phyloP scores from a whole-genome alignment of 1,284 basidiomycete genomes.

The Wallemia mellicola region DNA sequence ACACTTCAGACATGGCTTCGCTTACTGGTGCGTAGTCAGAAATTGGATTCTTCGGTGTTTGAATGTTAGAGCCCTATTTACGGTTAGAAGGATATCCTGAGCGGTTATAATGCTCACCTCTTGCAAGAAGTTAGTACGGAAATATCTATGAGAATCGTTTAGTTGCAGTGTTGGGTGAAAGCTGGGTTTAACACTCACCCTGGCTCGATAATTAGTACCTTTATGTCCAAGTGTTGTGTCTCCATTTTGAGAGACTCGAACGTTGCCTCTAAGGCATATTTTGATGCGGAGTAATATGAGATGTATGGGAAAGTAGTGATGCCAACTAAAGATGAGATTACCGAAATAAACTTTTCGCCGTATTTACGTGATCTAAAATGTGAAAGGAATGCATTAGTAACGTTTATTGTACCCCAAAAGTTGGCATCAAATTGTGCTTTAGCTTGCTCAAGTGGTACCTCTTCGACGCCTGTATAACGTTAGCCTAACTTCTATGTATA shows the following conservation, averaged over 20 bases:
- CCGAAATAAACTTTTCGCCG: not conserved
- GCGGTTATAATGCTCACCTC: not conserved
- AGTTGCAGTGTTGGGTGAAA: too few relatives aligned
- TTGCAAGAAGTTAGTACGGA: not conserved
- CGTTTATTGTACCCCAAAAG: constrained; percentile 11
- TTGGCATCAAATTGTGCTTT: constrained; percentile 8
- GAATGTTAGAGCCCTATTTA: too few relatives aligned
- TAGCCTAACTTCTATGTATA: too few relatives aligned
- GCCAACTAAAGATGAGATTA: not conserved
- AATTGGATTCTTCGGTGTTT: not conserved
- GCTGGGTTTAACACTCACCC: too few relatives aligned
- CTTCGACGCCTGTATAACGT: too few relatives aligned
- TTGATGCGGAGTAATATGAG: not conserved
- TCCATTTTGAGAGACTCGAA: not conserved
- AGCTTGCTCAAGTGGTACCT: constrained; percentile 7
- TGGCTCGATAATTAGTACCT: not conserved
- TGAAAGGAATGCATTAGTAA: constrained; percentile 9
- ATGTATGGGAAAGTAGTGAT: not conserved
- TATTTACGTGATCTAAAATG: constrained; percentile 6
- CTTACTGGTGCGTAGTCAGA: not conserved
- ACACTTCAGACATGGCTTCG: not conserved
- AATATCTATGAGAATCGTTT: too few relatives aligned
- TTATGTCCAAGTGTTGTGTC: not conserved
- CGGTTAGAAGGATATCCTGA: too few relatives aligned
- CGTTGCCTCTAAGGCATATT: not conserved